Percentiles rank a stretch among this genome's conserved stretches.
These are phyloP conservation scores for Coprinopsis cinerea DNA, from an alignment of 768 basidiomycete genomes.

Conservation along the genomic window DNA sequence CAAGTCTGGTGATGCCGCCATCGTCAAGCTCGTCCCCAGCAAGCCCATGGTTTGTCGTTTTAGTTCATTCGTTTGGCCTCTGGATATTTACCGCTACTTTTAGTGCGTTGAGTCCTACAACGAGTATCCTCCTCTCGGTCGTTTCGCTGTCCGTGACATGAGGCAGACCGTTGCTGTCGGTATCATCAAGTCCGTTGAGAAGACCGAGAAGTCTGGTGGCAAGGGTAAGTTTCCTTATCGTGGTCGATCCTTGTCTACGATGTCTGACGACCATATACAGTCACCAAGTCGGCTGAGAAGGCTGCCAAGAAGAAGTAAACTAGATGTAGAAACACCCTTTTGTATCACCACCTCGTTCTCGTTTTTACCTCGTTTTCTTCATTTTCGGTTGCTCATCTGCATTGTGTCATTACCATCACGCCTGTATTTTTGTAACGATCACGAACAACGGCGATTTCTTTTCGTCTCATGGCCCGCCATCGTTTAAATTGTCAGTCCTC, in stretches of 20 bases:
- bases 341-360: constrained; percentile 24
- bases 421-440: background rate
- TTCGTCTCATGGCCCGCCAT: constrained; percentile 19
- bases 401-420: constrained; percentile 17
- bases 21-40: constrained; percentile 93
- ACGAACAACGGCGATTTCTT: constrained; percentile 6
- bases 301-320: constrained; percentile 92
- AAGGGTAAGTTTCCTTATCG: constrained; percentile 43
- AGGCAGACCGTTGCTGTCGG: constrained; percentile 98
- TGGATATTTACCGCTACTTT: background rate
- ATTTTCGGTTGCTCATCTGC: constrained; percentile 31
- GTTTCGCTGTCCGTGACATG: constrained; percentile 99
- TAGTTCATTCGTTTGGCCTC: background rate
- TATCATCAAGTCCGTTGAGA: constrained; percentile 97
- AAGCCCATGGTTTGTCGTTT: constrained; percentile 74
- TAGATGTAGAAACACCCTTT: constrained; percentile 54
- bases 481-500: too few species aligned
- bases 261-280: constrained; percentile 22
- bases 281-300: constrained; percentile 96
- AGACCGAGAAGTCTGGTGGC: constrained; percentile 83
- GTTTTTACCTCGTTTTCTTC: background rate
- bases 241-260: background rate
- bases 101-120: constrained; percentile 69
- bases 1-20: constrained; percentile 99
- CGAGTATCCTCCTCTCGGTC: constrained; percentile 98